Base-by-base conservation (phyloP, 2,329 filamentous ascomycete genomes). In the Pseudogymnoascus pannorum region DNA sequence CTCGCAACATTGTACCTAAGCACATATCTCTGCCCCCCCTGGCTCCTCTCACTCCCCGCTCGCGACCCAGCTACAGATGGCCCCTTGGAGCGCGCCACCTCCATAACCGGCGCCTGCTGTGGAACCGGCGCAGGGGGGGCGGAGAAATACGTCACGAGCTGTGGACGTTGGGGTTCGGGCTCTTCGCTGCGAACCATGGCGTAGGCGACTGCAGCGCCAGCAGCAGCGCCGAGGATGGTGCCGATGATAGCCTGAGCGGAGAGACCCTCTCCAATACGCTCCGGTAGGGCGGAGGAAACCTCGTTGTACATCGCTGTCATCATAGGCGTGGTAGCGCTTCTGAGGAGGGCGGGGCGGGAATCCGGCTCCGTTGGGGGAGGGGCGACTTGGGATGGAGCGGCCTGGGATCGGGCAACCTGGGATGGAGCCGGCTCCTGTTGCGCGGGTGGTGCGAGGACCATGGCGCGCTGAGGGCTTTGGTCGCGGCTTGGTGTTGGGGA, bases 181-280 rank as follows among this genome's bases (percentile, higher is more conserved):
- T 66, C 66, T 48, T 88, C 86, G 63, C 80, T 79, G 66, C 82
- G 85, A 65, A 85, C 80, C 77, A 91, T 86, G 20, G 85, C 86
- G 74, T 94, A 96, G 8, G 89, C 87, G 40, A 89, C 78, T 8
- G 87, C 88, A 35, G 87, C 89, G 38, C 88, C 89, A 16, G 89
- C 89, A 14, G 89, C 90, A 31, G 88, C 89, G 44, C 90, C 91
- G 57, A 96, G 79, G 9, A 95, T 78, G 6, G 89, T 88, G 6
- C 91, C 89, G 51, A 94, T 80, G 42, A 92, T 79, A 18, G 84
- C 83, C 66, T 86, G 86, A 40, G 84, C 79, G 58, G 78, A 80
- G 14, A 51, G 42, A 22, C 42, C 42, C 8, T 51, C 42, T n/a
- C 42, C 42, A 11, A 51, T 51, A 5, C 42, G 42, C 14, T 51